Evolutionary conservation across 2,329 filamentous ascomycete species (phyloP), one percentile per base, ranked within the genome.

Genomic region (Penicillium sp.): DNA sequence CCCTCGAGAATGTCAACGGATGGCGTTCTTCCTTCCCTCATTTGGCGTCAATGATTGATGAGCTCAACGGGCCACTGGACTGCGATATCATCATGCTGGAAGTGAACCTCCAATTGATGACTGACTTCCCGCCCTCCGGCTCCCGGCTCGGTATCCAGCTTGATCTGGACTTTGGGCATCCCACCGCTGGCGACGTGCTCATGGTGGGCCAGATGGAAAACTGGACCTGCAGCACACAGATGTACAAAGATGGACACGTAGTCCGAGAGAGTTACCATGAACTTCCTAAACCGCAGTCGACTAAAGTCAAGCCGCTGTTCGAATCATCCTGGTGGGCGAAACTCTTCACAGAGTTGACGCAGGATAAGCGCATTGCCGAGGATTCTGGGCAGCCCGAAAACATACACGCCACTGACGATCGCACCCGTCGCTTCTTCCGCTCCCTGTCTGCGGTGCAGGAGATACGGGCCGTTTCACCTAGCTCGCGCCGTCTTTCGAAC

Each of bases 381-480:
- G 69, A 74, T 37, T 70, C 70, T 0, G 75, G 73, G 8, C 68
- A 75, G 28, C 65, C 72, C 14, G 67, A 69, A 22, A 65, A 60
- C 4, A 58, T 72, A 14, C 68, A 73, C 43, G 67, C 70, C 14
- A 74, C 74, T 8, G 74, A 76, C 41, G 72, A 77, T 15, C 66
- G 70, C 39, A 74, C 72, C 2, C 67, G 74, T 45, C 70, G 69
- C 6, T 78, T 72, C 59, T 72, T 81, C 60, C 72, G 72, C 45
- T 73, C 72, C n/a, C 65, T 81, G 45, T 77, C 77, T 11, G 77
- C 78, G 37, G 78, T 80, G 54, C 79, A 81, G 57, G 79, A 81
- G 64, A 69, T 82, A 6, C 74, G 73, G n/a, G 77, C 77, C 8
- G 69, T 68, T 1, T 65, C 72, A 31, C 59, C 67, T 34, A 67